These are phyloP conservation scores for Batkoa obscura DNA, from an alignment of 371 early-diverging fungal species.

Conservation along the genomic window DNA sequence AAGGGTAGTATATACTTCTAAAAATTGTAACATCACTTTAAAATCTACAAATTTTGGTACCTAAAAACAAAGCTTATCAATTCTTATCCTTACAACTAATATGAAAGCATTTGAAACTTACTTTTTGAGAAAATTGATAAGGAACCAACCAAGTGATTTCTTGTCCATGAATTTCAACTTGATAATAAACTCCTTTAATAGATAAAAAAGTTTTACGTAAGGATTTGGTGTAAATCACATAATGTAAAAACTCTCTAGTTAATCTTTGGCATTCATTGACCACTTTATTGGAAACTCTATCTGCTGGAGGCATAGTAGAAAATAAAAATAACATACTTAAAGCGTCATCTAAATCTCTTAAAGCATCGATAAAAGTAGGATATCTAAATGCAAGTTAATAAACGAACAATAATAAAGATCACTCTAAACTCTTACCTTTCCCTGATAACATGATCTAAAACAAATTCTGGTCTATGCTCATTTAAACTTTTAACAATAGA, in stretches of 20 bases:
- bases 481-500: slow-evolving; percentile 49
- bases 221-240: slow-evolving; percentile 54
- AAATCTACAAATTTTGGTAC: slow-evolving; percentile 90
- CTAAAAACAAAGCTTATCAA: too few species aligned
- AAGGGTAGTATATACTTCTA: slow-evolving; percentile 83
- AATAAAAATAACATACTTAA: slow-evolving; percentile 86
- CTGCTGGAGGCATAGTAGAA: slow-evolving; percentile 63
- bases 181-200: slow-evolving; percentile 97
- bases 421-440: slow-evolving; percentile 42
- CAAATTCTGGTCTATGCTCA: slow-evolving; percentile 59
- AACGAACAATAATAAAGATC: too few species aligned
- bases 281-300: slow-evolving; percentile 32
- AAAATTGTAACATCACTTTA: slow-evolving; percentile 88
- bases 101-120: slow-evolving; percentile 11
- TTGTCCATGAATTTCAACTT: slow-evolving; percentile 88
- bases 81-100: background rate
- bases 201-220: slow-evolving; percentile 81
- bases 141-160: slow-evolving; percentile 90
- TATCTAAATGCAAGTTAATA: slow-evolving; percentile 29
- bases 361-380: slow-evolving; percentile 83
- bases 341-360: slow-evolving; percentile 91
- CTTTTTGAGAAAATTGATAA: slow-evolving; percentile 74
- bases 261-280: slow-evolving; percentile 63
- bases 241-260: slow-evolving; percentile 78
- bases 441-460: slow-evolving; percentile 78